A percentile compares a stretch with the other conserved stretches of the same genome.
Evolutionary conservation across 306 rosid species (phyloP).

Genomic region (Lagenaria siceraria): DNA sequence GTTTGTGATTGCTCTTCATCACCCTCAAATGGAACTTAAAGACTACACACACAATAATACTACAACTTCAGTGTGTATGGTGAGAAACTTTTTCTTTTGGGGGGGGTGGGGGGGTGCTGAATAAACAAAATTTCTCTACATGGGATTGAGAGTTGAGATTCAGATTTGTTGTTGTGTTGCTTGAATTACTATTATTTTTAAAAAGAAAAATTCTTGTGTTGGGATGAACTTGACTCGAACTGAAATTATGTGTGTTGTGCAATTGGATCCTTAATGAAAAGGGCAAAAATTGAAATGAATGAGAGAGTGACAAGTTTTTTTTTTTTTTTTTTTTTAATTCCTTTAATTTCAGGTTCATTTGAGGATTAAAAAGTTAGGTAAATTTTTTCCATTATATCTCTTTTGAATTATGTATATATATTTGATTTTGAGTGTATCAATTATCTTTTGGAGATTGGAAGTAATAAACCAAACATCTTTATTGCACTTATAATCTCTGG

Average conservation of each 20-base stretch:
- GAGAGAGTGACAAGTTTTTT: too few species aligned
- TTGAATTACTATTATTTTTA: background rate
- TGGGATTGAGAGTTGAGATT: background rate
- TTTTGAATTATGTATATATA: background rate
- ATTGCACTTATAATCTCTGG: background rate
- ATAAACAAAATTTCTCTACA: background rate
- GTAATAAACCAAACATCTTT: background rate
- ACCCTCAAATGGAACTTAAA: slow-evolving; percentile 28
- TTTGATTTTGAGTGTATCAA: background rate
- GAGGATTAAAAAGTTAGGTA: background rate
- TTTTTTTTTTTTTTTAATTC: background rate
- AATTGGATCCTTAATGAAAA: too few species aligned
- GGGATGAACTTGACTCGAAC: background rate
- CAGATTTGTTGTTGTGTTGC: background rate
- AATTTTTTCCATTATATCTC: background rate
- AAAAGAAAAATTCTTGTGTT: too few species aligned
- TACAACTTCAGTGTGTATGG: background rate
- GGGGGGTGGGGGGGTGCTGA: background rate
- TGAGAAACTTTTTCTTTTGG: background rate
- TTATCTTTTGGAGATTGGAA: background rate
- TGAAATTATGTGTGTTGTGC: background rate
- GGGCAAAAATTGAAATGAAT: too few species aligned
- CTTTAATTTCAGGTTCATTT: background rate
- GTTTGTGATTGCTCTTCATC: slow-evolving; percentile 42
- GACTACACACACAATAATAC: background rate